A percentile compares a stretch with the other conserved stretches of the same genome.
phyloP scores from a whole-genome alignment of 192 early-diverging fungal species.

The Rhizoclosmatium globosum region DNA sequence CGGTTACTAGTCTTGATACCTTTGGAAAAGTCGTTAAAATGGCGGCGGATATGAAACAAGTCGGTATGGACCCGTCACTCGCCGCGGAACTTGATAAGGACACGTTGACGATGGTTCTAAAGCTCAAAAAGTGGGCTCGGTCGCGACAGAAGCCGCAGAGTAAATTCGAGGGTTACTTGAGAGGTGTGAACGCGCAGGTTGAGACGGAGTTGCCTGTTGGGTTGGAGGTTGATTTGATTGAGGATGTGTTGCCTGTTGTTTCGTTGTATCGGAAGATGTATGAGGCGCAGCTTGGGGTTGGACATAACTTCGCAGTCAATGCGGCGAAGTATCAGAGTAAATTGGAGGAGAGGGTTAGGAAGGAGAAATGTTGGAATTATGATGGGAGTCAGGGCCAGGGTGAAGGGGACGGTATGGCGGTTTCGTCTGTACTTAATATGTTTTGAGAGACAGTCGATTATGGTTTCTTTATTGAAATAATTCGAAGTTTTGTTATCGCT shows the following conservation, averaged over 20 bases:
- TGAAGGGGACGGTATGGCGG: no score
- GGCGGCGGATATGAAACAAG: slow-evolving; percentile 23
- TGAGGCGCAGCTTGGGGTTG: not conserved
- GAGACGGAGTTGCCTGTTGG: slow-evolving; percentile 14
- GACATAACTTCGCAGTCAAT: not conserved
- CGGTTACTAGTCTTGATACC: not conserved
- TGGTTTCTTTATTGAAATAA: no score
- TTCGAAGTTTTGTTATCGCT: no score
- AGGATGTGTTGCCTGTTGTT: slow-evolving; percentile 21
- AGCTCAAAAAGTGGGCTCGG: slow-evolving; percentile 33
- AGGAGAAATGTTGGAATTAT: not conserved
- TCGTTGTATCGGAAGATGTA: slow-evolving; percentile 1
- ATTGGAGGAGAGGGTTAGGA: slow-evolving; percentile 7
- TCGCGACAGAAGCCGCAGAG: not conserved
- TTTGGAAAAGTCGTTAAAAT: slow-evolving; percentile 31
- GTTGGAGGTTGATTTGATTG: slow-evolving; percentile 21
- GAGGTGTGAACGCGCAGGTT: slow-evolving; percentile 7
- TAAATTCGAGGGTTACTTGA: not conserved
- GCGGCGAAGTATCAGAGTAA: slow-evolving; percentile 1
- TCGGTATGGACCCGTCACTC: slow-evolving; percentile 14
- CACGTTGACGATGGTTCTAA: slow-evolving; percentile 32
- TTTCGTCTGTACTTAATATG: no score
- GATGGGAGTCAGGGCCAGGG: no score
- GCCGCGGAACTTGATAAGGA: slow-evolving; percentile 28
- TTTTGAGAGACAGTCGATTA: no score